These are phyloP conservation scores for Rubia occidens DNA, from an alignment of 305 asterid species.

Conservation along the genomic window DNA sequence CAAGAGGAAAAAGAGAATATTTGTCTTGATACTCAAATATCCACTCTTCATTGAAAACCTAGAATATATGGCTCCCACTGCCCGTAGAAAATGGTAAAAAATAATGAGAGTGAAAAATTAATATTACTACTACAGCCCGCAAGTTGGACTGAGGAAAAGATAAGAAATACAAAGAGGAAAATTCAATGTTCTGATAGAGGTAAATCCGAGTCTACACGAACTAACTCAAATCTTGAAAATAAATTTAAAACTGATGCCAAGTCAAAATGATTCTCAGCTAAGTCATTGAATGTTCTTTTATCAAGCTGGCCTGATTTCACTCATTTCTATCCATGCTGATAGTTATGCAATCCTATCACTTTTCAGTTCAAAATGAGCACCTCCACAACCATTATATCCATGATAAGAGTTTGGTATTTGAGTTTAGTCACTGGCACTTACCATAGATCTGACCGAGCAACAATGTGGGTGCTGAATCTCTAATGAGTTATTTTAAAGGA, in stretches of 20 bases:
- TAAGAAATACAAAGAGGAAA: too few relatives aligned
- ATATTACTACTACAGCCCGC: too few relatives aligned
- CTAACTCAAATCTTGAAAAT: neutral
- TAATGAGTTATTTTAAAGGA: too few relatives aligned
- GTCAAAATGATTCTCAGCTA: neutral
- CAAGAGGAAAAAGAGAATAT: constrained; percentile 76
- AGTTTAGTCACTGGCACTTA: neutral
- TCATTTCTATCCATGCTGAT: constrained; percentile 1
- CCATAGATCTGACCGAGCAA: neutral
- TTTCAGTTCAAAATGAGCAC: neutral
- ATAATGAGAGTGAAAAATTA: too few relatives aligned
- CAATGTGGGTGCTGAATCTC: too few relatives aligned
- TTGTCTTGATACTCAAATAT: constrained; percentile 76
- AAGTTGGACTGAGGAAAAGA: too few relatives aligned
- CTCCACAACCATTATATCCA: neutral
- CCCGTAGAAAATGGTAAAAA: too few relatives aligned
- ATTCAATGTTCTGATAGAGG: too few relatives aligned
- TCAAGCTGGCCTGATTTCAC: neutral
- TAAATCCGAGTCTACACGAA: too few relatives aligned
- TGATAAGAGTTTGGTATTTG: neutral
- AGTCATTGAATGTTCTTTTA: neutral
- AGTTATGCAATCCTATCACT: neutral
- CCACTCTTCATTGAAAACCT: constrained; percentile 92
- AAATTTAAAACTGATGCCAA: neutral
- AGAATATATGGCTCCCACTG: too few relatives aligned